Percentiles rank a stretch among this genome's conserved stretches.
phyloP scores from a whole-genome alignment of 2,329 filamentous ascomycete species.

The Pseudogymnoascus sp. region DNA sequence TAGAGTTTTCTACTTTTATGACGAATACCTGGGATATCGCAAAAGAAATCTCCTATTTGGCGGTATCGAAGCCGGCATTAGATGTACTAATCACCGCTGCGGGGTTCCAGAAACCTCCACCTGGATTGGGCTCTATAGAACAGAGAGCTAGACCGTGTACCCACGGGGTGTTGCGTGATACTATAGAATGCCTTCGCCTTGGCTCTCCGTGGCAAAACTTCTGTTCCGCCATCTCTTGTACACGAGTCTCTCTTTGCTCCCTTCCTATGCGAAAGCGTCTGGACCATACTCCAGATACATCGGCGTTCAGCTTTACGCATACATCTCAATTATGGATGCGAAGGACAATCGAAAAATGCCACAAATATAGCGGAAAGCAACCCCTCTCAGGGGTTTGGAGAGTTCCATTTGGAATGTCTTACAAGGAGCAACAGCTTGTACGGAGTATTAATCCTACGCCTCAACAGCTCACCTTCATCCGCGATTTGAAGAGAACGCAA shows the following conservation, averaged over 20 bases:
- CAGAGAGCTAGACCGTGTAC: slow-evolving; percentile 10
- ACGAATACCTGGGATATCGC: slow-evolving; percentile 13
- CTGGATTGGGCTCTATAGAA: slow-evolving; percentile 8
- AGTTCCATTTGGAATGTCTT: too few relatives aligned
- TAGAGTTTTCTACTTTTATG: slow-evolving; percentile 12
- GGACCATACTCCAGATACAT: slow-evolving; percentile 9
- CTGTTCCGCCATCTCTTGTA: slow-evolving; percentile 9
- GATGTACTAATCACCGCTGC: slow-evolving; percentile 10
- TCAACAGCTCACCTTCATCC: slow-evolving; percentile 12
- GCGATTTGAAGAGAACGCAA: slow-evolving; percentile 10
- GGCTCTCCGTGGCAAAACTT: slow-evolving; percentile 12
- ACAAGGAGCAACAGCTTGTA: too few relatives aligned
- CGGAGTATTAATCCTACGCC: background rate
- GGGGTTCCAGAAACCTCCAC: slow-evolving; percentile 8
- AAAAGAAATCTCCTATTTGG: slow-evolving; percentile 12
- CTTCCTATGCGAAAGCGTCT: slow-evolving; percentile 9
- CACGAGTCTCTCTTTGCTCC: slow-evolving; percentile 11
- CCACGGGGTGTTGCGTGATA: slow-evolving; percentile 8
- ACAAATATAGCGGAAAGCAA: slow-evolving; percentile 11
- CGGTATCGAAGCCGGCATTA: slow-evolving; percentile 12
- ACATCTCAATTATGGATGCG: slow-evolving; percentile 8
- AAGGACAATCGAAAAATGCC: slow-evolving; percentile 11
- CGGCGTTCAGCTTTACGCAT: slow-evolving; percentile 9
- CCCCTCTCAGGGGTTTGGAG: background rate
- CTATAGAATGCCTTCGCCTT: slow-evolving; percentile 11